Percentiles rank a stretch among this genome's conserved stretches.
phyloP scores from a whole-genome alignment of 2,329 filamentous ascomycete genomes.

The Akanthomyces muscarius region DNA sequence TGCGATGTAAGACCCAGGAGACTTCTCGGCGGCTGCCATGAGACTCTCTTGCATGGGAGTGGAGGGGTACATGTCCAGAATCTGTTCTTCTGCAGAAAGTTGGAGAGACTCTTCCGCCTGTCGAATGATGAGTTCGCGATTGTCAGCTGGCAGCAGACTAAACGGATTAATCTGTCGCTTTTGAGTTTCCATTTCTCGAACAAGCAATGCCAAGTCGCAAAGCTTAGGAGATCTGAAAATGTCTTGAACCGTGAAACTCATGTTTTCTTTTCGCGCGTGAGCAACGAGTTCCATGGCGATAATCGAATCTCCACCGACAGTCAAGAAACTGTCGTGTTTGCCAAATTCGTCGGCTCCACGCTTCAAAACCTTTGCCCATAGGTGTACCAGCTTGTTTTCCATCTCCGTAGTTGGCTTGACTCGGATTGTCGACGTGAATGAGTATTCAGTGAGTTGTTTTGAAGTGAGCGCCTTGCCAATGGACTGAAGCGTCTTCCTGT shows the following conservation, averaged over 20 bases:
- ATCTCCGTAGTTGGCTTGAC: not conserved
- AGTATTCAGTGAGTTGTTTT: not conserved
- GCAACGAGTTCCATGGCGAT: slow-evolving; percentile 47
- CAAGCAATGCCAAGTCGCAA: slow-evolving; percentile 37
- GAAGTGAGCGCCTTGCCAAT: not conserved
- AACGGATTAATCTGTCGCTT: not conserved
- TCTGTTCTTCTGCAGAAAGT: not conserved
- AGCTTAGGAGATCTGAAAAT: slow-evolving; percentile 43
- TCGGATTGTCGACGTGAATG: not conserved
- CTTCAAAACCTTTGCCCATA: slow-evolving; percentile 1
- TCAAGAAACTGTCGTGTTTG: not conserved
- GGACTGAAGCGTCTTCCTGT: slow-evolving; percentile 12
- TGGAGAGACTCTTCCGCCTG: not conserved
- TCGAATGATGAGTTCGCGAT: not conserved
- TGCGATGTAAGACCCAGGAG: slow-evolving; percentile 17
- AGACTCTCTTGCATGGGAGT: not conserved
- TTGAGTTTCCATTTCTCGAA: not conserved
- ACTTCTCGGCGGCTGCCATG: not conserved
- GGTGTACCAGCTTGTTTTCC: not conserved
- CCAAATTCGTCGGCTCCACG: not conserved
- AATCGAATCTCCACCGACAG: slow-evolving; percentile 36
- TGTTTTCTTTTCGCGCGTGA: slow-evolving; percentile 33
- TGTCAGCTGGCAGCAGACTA: not conserved
- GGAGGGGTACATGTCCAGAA: slow-evolving; percentile 1
- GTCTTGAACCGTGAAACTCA: slow-evolving; percentile 40